Evolutionary conservation across 2,329 filamentous ascomycete genomes (phyloP).

Genomic region (Colletotrichum sp.): DNA sequence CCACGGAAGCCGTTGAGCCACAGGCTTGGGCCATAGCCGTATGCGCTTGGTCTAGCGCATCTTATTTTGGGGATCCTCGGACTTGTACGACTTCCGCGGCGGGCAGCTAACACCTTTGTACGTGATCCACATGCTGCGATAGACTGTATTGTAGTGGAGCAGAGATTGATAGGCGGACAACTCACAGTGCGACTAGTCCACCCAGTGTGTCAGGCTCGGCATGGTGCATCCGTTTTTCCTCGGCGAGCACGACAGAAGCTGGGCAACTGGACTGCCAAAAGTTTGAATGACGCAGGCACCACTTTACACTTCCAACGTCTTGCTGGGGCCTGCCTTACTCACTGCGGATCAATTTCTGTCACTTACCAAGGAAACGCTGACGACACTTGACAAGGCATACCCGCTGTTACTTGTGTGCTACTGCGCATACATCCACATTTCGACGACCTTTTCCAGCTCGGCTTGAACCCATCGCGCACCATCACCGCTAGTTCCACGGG

Average conservation of each 20-base stretch:
- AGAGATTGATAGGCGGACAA: neutral
- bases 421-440: neutral
- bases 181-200: neutral
- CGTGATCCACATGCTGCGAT: neutral
- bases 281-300: slow-evolving; percentile 8
- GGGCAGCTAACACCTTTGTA: neutral
- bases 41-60: neutral
- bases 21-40: neutral
- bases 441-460: neutral
- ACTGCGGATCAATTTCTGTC: neutral
- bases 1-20: neutral
- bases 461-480: neutral
- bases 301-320: neutral
- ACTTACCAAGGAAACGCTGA: neutral
- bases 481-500: neutral
- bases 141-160: neutral
- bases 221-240: slow-evolving; percentile 8
- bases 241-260: neutral
- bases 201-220: slow-evolving; percentile 13
- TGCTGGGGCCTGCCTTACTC: slow-evolving; percentile 3
- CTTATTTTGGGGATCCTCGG: neutral
- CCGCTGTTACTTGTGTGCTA: neutral
- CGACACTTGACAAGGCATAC: neutral
- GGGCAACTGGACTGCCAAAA: neutral
- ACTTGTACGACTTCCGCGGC: neutral